These are phyloP conservation scores for Rubia balearica DNA, from an alignment of 305 asterid genomes.

Conservation along the genomic window DNA sequence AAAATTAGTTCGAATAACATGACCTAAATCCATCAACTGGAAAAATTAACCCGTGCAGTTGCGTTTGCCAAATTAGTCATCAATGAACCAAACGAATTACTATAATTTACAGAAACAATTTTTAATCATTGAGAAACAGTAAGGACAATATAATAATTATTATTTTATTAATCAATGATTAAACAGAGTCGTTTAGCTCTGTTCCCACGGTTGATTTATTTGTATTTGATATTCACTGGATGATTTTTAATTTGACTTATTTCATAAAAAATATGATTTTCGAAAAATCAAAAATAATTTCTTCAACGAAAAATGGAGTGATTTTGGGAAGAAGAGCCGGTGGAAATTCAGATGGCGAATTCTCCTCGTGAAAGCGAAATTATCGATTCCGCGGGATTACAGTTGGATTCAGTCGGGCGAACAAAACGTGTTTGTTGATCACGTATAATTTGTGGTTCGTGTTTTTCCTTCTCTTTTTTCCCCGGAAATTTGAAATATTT, in stretches of 20 bases:
- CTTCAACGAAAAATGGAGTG: conserved; percentile 11
- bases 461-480: not conserved
- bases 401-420: conserved; percentile 7
- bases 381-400: conserved; percentile 13
- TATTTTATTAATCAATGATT: not conserved
- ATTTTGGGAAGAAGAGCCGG: conserved; percentile 4
- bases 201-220: not conserved
- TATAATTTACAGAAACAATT: not conserved
- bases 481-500: not conserved
- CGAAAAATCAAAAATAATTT: conserved; percentile 5
- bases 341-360: conserved; percentile 11
- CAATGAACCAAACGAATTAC: not conserved
- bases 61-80: not conserved
- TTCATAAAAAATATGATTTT: not conserved
- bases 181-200: not conserved
- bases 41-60: too few relatives aligned
- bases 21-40: too few relatives aligned
- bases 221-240: not conserved
- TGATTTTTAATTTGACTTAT: not conserved
- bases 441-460: conserved; percentile 1
- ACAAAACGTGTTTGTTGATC: not conserved
- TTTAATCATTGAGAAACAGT: not conserved
- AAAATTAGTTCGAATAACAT: too few relatives aligned
- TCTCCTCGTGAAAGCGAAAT: conserved; percentile 17
- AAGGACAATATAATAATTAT: not conserved